Evolutionary conservation across 805 yeast genomes (phyloP), one percentile per base, ranked within the genome.

Genomic region (Kodamaea hsintzibuensis): DNA sequence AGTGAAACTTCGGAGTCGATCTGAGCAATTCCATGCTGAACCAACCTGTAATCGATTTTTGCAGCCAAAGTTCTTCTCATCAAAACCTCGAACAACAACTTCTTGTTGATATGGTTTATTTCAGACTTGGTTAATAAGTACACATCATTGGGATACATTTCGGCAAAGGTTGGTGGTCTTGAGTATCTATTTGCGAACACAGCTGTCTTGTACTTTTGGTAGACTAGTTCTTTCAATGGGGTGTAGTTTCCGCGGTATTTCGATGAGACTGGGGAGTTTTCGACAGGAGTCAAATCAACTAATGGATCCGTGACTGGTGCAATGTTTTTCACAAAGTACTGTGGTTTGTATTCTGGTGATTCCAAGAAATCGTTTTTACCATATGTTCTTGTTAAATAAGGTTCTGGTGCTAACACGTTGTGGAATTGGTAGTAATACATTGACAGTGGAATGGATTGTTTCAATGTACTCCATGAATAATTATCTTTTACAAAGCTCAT

Each of bases 51-150:
- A 2, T 62, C 72, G 19, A 76, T 65, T 60, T 76, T 76, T 6
- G 78, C 79, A 35, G 77, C 74, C 57, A 74, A 58, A 1, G 79
- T 76, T 53, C 77, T 60, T 54, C 79, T 65, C n/a, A 76, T 52
- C 43, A 76, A 62, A 5, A 73, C 55, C 51, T 75, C 80, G 30
- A 73, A 62, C n/a, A 72, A 60, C 0, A 76, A 47, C 51, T 64
- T 65, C 42, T 61, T 64, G 49, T 74, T 68, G 49, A 74, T 56
- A n/a, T 57, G 54, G 9, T 66, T 63, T 16, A 66, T 61, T 46
- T 74, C 78, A 1, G 47, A 46, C 9, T 61, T 54, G 5, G 60
- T 53, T 19, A 74, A 49, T 42, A 68, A 54, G 25, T 52, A 52
- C 7, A 54, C 59, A 17, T 64, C 68, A 25, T 67, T 61, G 2